These are phyloP conservation scores for Purpureocillium takamizusanense DNA, from an alignment of 2,329 filamentous ascomycete genomes.

Conservation along the genomic window DNA sequence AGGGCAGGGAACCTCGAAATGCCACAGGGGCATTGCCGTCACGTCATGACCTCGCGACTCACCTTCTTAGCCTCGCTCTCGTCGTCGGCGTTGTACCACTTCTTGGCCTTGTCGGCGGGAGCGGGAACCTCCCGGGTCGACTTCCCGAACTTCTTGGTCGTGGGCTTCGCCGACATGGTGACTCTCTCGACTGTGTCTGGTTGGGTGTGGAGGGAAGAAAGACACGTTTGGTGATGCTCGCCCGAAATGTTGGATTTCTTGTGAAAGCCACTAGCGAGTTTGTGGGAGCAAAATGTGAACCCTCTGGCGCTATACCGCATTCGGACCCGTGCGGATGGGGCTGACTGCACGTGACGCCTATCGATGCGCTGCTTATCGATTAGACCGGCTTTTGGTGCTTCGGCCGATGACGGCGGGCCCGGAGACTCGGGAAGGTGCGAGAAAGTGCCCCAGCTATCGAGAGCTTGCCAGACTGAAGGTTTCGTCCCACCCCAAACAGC, in stretches of 20 bases:
- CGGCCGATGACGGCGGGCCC: slow-evolving; percentile 9
- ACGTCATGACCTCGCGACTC: slow-evolving; percentile 39
- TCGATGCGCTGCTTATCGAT: not conserved
- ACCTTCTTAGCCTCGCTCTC: slow-evolving; percentile 88
- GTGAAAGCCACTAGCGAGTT: slow-evolving; percentile 32
- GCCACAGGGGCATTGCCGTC: slow-evolving; percentile 2
- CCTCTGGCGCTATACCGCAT: slow-evolving; percentile 26
- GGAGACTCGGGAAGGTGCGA: slow-evolving; percentile 23
- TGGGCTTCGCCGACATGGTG: slow-evolving; percentile 66
- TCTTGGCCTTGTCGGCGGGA: slow-evolving; percentile 85
- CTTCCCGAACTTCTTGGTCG: slow-evolving; percentile 96
- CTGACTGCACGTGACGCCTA: too few relatives aligned
- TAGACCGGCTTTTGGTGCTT: too few relatives aligned
- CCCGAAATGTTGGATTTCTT: slow-evolving; percentile 33
- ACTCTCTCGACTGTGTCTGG: slow-evolving; percentile 36
- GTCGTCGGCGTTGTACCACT: slow-evolving; percentile 98
- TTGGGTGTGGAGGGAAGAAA: slow-evolving; percentile 25
- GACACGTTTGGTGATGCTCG: slow-evolving; percentile 26
- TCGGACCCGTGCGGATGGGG: too few relatives aligned
- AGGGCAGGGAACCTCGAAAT: not conserved
- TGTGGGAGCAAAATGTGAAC: slow-evolving; percentile 35
- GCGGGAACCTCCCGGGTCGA: slow-evolving; percentile 86
- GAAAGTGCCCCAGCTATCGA: slow-evolving; percentile 24
- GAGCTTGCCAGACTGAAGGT: slow-evolving; percentile 9
- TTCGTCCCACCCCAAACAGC: not conserved